These are phyloP conservation scores for Mucor plumbeus DNA, from an alignment of 371 early-diverging fungal genomes.

Conservation along the genomic window DNA sequence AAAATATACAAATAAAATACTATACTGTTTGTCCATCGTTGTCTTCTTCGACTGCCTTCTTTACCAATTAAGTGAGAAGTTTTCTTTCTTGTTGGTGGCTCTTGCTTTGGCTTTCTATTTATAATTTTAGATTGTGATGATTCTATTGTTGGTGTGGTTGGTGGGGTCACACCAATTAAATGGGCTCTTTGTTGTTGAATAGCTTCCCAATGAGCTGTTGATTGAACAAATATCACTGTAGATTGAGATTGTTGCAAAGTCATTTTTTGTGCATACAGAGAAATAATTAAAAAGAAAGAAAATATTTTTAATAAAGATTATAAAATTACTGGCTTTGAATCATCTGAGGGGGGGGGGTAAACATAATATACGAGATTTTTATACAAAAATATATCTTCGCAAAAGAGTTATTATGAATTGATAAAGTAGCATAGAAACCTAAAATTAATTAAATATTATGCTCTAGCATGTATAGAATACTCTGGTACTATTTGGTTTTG, in stretches of 20 bases:
- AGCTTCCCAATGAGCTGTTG: constrained; percentile 30
- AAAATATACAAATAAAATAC: neutral
- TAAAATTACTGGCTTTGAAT: neutral
- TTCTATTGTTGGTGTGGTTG: neutral
- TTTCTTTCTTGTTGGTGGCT: constrained; percentile 5
- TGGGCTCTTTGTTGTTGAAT: constrained; percentile 22
- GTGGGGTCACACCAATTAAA: constrained; percentile 5
- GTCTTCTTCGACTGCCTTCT: constrained; percentile 40
- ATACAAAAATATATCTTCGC: too few relatives aligned
- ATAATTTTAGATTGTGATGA: neutral
- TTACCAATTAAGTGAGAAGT: constrained; percentile 34
- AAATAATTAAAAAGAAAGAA: neutral
- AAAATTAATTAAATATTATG: too few relatives aligned
- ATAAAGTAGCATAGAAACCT: too few relatives aligned
- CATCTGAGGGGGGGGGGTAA: neutral
- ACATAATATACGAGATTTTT: neutral
- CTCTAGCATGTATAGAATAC: too few relatives aligned
- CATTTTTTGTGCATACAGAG: neutral
- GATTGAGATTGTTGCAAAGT: constrained; percentile 3
- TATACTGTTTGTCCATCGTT: constrained; percentile 46
- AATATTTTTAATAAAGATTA: neutral
- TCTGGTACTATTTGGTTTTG: too few relatives aligned
- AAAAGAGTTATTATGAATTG: too few relatives aligned
- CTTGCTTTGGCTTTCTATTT: neutral
- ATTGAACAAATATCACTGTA: constrained; percentile 32